Base-by-base conservation (phyloP, 306 rosid genomes). In the Lotus japonicus region DNA sequence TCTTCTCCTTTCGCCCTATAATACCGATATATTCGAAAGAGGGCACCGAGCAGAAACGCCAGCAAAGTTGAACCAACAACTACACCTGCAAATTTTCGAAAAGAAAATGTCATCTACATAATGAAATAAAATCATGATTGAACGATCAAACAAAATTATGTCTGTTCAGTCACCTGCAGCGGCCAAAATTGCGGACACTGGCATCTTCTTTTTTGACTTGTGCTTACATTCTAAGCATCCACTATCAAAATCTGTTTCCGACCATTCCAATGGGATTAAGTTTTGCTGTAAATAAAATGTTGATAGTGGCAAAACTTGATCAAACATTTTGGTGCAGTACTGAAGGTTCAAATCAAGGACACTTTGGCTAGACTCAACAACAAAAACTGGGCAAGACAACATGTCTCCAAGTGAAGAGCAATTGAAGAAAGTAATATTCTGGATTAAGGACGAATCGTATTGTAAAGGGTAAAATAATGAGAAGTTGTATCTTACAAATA, bases 371-470 rank as follows among this genome's bases (percentile, higher is more conserved):
- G 28, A 13, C 0, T 2, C 7, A 4, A 28, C 6, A 0, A 5
- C 38, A 14, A 21, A n/a, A 66, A 67, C 58, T 1, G 68, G 80
- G 35, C 69, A 75, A 54, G 58, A 70, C 9, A 7, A 36, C 9
- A 16, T 50, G 50, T 49, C 46, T 14, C 48, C 6, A 11, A 16
- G 7, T 7, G 75, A 60, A 68, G 80, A 51, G 13, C 80, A 76
- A 68, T 76, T 0, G 5, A 76, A 68, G 50, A 68, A 51, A 41
- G 51, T 58, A 11, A 51, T 0, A 21, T 19, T 59, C 11, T n/a
- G 0, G 43, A 5, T 0, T 0, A 13, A 6, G 0, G 0, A 0
- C 5, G 7, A 0, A 7, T 7, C 0, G 1, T 1, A 0, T 3
- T 1, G 0, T 31, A 73, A 63, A 43, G 77, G 58, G 9, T 15